phyloP scores from a whole-genome alignment of 2,329 filamentous ascomycete species.

The Scedosporium dehoogii region DNA sequence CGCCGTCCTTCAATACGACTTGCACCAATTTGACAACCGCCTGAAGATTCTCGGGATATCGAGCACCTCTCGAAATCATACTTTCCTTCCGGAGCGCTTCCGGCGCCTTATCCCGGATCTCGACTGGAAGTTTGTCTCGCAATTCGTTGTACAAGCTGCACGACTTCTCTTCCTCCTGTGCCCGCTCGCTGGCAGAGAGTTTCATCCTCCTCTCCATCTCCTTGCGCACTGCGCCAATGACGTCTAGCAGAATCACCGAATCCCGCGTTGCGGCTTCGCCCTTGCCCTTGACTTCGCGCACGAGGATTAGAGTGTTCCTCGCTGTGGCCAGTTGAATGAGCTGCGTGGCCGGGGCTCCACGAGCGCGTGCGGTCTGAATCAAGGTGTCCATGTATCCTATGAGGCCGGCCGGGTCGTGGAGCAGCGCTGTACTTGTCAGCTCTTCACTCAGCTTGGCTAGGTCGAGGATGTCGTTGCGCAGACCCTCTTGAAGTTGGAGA shows the following conservation, averaged over 20 bases:
- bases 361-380: too few species aligned
- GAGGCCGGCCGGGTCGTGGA: too few species aligned
- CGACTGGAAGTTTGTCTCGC: not conserved
- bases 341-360: too few species aligned
- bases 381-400: too few species aligned
- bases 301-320: too few species aligned
- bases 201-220: not conserved
- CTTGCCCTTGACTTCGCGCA: not conserved
- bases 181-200: not conserved
- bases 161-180: not conserved
- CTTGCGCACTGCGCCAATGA: not conserved
- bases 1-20: too few species aligned
- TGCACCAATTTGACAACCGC: too few species aligned
- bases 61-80: not conserved
- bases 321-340: too few species aligned
- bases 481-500: not conserved
- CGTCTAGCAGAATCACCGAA: not conserved
- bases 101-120: not conserved
- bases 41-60: too few species aligned
- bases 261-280: not conserved
- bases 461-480: not conserved
- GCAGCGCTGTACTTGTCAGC: not conserved
- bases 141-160: not conserved
- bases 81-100: not conserved
- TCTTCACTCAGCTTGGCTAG: not conserved